Base-by-base conservation (phyloP, 352 stramenopile species). In the Phytophthora pini region DNA sequence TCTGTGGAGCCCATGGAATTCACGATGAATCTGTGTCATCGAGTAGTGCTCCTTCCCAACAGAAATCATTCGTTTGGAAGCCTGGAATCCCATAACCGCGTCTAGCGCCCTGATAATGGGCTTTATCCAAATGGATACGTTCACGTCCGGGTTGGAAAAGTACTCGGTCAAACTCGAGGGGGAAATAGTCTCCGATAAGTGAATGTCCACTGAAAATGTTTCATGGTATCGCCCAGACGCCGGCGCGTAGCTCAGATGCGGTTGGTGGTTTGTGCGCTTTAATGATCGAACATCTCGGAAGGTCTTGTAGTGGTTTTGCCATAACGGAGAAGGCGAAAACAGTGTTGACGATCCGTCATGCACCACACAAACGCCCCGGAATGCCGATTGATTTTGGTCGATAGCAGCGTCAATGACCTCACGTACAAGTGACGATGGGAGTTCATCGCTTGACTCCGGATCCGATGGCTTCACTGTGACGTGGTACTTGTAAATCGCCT, bases 21-120 rank as follows among this genome's bases (percentile, higher is more conserved):
- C 24, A 26, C 24, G 24, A 26, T 6, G 74, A 43, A 24, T 84
- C 51, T 1, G 74, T 76, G 4, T 79, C 64, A 84, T 76, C 0
- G 69, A 74, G 45, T 88, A 89, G 8, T 89, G 70, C 40, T 89
- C 88, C n/a, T 74, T 70, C 0, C 82, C 82, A 4, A 88, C 76
- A 12, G 70, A 36, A 26, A 85, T 83, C 55, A 84, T 59, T 1
- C 70, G 69, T 26, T 86, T 68, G 9, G 73, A 58, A 3, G 73
- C 71, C 10, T 82, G 54, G 40, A 85, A 63, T 3, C 82, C 76
- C 15, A 69, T 68, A 15, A 73, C 75, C 10, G 88, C 69, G 29
- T 91, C 78, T 2, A 91, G 55, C 2, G 82, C 82, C 48, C 89
- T 77, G 12, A 90, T 57, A 4, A 77, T 61, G 0, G 71, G 72